Conservation (phyloP, 495 filamentous ascomycete species). For the Hapsidospora chrysogenum region DNA sequence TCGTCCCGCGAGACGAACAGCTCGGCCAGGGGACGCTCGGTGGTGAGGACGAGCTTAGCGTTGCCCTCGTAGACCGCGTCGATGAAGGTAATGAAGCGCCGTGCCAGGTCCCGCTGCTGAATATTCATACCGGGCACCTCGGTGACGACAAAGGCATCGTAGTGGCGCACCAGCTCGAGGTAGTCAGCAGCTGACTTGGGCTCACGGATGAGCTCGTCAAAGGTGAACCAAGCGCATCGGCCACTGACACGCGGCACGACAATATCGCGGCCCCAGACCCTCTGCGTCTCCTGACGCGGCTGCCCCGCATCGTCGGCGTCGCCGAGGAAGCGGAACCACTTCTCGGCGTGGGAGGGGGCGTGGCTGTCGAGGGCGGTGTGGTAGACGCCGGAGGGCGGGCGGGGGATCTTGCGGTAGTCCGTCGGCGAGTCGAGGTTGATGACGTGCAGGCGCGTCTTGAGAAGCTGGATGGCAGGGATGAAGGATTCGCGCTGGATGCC, state of each 20-base stretch:
- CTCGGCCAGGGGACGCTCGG: slow-evolving; percentile 63
- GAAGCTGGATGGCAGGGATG: slow-evolving; percentile 83
- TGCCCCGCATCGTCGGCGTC: slow-evolving; percentile 55
- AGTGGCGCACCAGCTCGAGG: slow-evolving; percentile 77
- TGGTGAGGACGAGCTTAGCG: slow-evolving; percentile 90
- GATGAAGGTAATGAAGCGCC: slow-evolving; percentile 92
- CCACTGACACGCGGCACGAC: slow-evolving; percentile 77
- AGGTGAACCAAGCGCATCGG: slow-evolving; percentile 73
- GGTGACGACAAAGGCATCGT: slow-evolving; percentile 85
- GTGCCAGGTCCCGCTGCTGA: slow-evolving; percentile 69
- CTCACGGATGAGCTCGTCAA: slow-evolving; percentile 72
- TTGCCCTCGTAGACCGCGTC: slow-evolving; percentile 79
- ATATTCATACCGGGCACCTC: slow-evolving; percentile 85
- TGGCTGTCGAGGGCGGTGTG: slow-evolving; percentile 62
- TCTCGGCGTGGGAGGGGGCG: slow-evolving; percentile 65
- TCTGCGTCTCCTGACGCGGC: slow-evolving; percentile 58
- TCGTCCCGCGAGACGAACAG: slow-evolving; percentile 81
- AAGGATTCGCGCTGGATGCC: slow-evolving; percentile 93
- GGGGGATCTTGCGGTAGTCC: slow-evolving; percentile 92
- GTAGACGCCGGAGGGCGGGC: slow-evolving; percentile 87
- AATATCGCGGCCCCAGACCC: slow-evolving; percentile 90
- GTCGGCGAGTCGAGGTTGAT: slow-evolving; percentile 91
- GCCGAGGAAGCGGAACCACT: slow-evolving; percentile 89
- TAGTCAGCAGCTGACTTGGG: slow-evolving; percentile 91
- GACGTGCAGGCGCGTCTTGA: slow-evolving; percentile 66